Conservation (phyloP, 768 basidiomycete genomes). For the Hygrocybe coccinea region DNA sequence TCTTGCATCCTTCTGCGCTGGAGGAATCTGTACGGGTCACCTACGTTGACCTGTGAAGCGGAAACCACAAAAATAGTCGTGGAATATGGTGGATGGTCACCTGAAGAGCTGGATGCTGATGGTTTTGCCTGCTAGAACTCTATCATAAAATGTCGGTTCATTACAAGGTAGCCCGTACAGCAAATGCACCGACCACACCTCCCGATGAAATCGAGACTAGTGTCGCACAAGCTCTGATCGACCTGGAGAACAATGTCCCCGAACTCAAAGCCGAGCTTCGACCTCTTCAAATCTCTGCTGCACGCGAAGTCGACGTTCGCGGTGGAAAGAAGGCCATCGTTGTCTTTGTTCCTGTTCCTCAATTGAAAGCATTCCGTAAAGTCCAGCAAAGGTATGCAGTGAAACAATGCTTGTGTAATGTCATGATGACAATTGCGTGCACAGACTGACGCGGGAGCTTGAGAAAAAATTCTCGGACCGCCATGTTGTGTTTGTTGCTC, state of each 20-base stretch:
- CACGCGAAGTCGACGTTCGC: slow-evolving; percentile 97
- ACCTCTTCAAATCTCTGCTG: slow-evolving; percentile 93
- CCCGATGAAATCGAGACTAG: slow-evolving; percentile 88
- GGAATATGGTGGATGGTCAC: slow-evolving; percentile 55
- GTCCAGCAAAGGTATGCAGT: slow-evolving; percentile 81
- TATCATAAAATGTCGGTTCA: slow-evolving; percentile 37
- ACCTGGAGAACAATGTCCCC: slow-evolving; percentile 97
- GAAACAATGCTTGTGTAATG: not conserved
- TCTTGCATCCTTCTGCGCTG: not conserved
- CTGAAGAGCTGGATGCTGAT: slow-evolving; percentile 44
- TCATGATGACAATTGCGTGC: not conserved
- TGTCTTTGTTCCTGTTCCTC: slow-evolving; percentile 95
- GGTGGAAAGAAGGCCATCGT: slow-evolving; percentile 99
- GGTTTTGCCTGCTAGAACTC: slow-evolving; percentile 12
- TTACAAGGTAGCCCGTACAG: slow-evolving; percentile 89
- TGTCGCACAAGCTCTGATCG: slow-evolving; percentile 93
- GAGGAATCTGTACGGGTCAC: no score
- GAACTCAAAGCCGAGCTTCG: slow-evolving; percentile 97
- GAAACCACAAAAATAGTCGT: not conserved
- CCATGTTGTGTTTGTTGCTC: slow-evolving; percentile 97
- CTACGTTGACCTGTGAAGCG: not conserved
- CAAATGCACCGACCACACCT: slow-evolving; percentile 85
- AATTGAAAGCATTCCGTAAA: slow-evolving; percentile 98
- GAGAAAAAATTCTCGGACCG: slow-evolving; percentile 99
- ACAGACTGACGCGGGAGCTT: slow-evolving; percentile 94